These are phyloP conservation scores for Talaromyces liani DNA, from an alignment of 495 filamentous ascomycete species.

Conservation along the genomic window DNA sequence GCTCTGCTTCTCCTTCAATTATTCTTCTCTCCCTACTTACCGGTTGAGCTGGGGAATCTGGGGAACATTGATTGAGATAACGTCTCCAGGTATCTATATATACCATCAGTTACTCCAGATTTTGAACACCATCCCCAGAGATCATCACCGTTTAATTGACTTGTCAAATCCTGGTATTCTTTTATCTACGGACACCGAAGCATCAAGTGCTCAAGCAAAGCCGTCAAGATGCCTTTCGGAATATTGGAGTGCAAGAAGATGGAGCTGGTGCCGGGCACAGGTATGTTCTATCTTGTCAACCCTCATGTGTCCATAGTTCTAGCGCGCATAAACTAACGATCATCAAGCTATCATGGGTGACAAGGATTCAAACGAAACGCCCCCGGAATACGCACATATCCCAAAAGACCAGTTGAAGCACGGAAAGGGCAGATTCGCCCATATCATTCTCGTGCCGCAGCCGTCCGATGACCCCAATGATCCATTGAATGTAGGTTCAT, in stretches of 20 bases:
- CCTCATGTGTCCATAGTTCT: not conserved
- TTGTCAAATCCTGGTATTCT: not conserved
- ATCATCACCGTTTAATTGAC: not conserved
- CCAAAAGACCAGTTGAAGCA: conserved; percentile 40
- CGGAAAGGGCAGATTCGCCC: conserved; percentile 33
- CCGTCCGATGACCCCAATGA: conserved; percentile 49
- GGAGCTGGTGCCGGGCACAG: conserved; percentile 4
- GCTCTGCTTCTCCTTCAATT: not conserved
- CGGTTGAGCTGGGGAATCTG: not conserved
- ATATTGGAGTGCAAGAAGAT: conserved; percentile 4
- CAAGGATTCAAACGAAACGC: conserved; percentile 27
- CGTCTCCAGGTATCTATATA: not conserved
- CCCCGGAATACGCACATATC: conserved; percentile 31
- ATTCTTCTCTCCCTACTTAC: not conserved
- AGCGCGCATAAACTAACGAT: not conserved
- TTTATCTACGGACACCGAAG: not conserved
- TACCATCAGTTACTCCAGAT: not conserved
- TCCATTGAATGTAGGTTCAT: conserved; percentile 30
- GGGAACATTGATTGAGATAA: not conserved
- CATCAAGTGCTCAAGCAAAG: not conserved
- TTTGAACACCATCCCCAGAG: not conserved
- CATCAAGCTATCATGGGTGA: conserved; percentile 34
- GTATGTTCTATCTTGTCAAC: not conserved
- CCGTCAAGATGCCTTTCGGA: conserved; percentile 5
- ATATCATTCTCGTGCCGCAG: conserved; percentile 47